Percentiles rank a stretch among this genome's conserved stretches.
These are phyloP conservation scores for Anisodus tanguticus DNA, from an alignment of 257 asterid genomes.

Conservation along the genomic window DNA sequence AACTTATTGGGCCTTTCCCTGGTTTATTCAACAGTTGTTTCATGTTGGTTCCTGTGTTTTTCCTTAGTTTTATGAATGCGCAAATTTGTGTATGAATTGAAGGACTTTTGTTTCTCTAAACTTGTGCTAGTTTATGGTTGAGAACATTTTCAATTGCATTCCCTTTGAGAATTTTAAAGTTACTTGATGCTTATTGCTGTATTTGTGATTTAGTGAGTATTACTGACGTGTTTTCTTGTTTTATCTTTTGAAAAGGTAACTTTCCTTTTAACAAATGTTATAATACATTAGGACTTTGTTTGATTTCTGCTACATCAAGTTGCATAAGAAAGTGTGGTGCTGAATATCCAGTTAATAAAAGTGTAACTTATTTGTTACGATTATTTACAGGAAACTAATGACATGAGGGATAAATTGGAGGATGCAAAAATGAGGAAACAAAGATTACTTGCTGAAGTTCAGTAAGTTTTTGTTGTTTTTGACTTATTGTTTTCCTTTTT, in stretches of 20 bases:
- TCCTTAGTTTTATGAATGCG: neutral
- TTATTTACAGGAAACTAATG: conserved; percentile 59
- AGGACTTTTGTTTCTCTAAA: neutral
- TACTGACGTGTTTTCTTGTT: neutral
- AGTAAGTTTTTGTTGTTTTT: conserved; percentile 51
- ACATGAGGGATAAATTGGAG: conserved; percentile 57
- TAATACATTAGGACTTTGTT: neutral
- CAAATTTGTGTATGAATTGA: neutral
- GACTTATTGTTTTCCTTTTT: too few relatives aligned
- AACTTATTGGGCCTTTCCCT: neutral
- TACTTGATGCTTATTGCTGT: neutral
- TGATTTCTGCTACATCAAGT: neutral
- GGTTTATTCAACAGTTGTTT: neutral
- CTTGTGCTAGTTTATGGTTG: neutral
- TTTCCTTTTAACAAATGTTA: neutral
- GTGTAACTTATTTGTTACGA: neutral
- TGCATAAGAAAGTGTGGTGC: neutral
- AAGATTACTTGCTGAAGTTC: conserved; percentile 76
- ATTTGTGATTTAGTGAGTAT: neutral
- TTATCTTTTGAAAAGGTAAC: neutral
- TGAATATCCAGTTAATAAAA: conserved; percentile 1
- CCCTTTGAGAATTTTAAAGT: neutral
- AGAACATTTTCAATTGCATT: neutral
- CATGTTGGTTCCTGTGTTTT: neutral
- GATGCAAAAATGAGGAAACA: conserved; percentile 55